Percentiles rank a stretch among this genome's conserved stretches.
Evolutionary conservation across 164 flowering plant genomes (phyloP).

Genomic region (Kalanchoe fedtschenkoi): DNA sequence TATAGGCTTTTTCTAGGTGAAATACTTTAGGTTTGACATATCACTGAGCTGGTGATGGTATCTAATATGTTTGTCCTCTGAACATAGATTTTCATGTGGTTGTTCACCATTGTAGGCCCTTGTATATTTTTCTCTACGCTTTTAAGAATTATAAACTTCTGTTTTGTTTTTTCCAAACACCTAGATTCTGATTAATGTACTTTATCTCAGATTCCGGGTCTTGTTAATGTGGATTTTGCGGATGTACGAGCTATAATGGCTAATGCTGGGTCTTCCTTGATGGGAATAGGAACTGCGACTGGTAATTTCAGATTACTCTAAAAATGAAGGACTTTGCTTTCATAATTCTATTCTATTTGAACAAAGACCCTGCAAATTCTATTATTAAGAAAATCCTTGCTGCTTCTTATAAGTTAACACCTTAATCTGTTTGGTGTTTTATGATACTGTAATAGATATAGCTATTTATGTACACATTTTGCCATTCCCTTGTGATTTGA

Average conservation of each 20-base stretch:
- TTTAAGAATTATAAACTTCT: too few species aligned
- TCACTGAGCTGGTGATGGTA: too few species aligned
- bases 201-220: conserved; percentile 6
- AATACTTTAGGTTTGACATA: background rate
- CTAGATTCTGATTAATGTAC: background rate
- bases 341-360: too few species aligned
- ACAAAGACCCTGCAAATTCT: too few species aligned
- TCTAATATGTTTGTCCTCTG: too few species aligned
- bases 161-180: background rate
- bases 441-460: background rate
- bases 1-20: background rate
- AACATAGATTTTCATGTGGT: too few species aligned
- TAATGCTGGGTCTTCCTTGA: conserved; percentile 67
- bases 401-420: background rate
- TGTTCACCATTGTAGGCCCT: background rate
- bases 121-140: background rate
- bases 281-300: conserved; percentile 81
- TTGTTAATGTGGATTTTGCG: conserved; percentile 8
- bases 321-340: background rate
- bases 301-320: conserved; percentile 22
- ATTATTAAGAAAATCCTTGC: background rate
- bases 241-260: conserved; percentile 61
- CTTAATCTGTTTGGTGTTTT: background rate
- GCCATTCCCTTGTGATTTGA: background rate
- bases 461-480: background rate